Base-by-base conservation (phyloP, 202 grass and related monocot species). In the Eragrostis tef region DNA sequence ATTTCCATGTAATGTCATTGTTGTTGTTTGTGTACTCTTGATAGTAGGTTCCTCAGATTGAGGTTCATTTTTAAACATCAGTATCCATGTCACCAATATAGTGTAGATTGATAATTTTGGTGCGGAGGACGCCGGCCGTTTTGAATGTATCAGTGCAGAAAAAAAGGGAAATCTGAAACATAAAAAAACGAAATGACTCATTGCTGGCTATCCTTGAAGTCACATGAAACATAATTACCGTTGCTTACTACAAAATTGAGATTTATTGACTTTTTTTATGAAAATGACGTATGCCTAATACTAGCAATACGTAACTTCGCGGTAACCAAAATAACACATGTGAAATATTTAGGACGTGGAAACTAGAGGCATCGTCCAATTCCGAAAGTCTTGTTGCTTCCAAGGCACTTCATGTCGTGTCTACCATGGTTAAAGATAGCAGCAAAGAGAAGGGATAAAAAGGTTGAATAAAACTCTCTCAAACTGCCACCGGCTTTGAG, bases 21-120 rank as follows among this genome's bases (percentile, higher is more conserved):
- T 6, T 70, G 73, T 11, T 62, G 83, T 60, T 70, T 46, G 48
- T 59, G 50, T 24, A 46, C 13, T 69, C 17, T 64, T 87, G 34
- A 24, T 2, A 64, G 1, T 75, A 42, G 36, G 25, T 19, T 9
- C 9, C 27, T 36, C 44, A 7, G 9, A 26, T 44, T 13, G 71
- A 45, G 22, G 21, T 41, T 48, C 6, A 39, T 14, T 81, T 70
- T n/a, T 76, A 52, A 36, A 19, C 60, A 68, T 26, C 60, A 26
- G 17, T 56, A 67, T 12, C 0, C 15, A 0, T 31, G 21, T 45
- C 39, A 45, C 56, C 21, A 58, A 6, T 85, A n/a, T n/a, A 57
- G 53, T 24, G 53, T 62, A 11, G n/a, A 15, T 31, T 6, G 64
- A 15, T 16, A 78, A 15, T 78, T 42, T 50, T 20, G 54, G n/a